Percentiles rank a stretch among this genome's conserved stretches.
Conservation (phyloP, 2,329 filamentous ascomycete species). For the Diaporthe sp. region DNA sequence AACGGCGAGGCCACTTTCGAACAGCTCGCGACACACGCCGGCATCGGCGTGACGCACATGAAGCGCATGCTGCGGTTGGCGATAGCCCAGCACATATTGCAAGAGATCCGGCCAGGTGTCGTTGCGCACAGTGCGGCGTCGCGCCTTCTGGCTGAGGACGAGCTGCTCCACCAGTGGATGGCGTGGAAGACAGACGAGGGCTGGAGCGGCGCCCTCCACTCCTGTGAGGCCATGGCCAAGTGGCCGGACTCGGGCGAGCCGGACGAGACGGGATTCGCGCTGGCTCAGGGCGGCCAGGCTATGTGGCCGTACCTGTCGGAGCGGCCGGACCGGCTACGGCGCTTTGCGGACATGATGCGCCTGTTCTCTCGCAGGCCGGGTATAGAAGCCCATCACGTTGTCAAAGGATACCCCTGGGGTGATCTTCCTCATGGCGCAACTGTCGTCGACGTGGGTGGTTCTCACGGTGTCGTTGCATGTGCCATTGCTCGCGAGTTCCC, state of each 20-base stretch:
- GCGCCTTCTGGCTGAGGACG: conserved; percentile 32
- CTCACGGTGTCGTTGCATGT: conserved; percentile 37
- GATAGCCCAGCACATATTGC: conserved; percentile 31
- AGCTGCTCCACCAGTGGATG: conserved; percentile 31
- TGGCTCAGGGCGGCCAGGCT: conserved; percentile 2
- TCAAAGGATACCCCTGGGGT: conserved; percentile 44
- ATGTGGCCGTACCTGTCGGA: conserved; percentile 13
- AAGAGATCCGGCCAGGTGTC: conserved; percentile 12
- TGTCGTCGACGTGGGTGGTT: conserved; percentile 45
- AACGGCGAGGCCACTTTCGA: conserved; percentile 23
- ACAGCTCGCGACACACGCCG: conserved; percentile 19
- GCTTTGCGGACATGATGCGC: conserved; percentile 16
- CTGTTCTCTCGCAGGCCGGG: conserved; percentile 25
- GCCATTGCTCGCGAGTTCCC: conserved; percentile 24
- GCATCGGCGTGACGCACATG: conserved; percentile 31
- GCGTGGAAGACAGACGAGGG: conserved; percentile 20
- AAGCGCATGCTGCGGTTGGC: conserved; percentile 2
- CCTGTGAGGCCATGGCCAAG: conserved; percentile 18
- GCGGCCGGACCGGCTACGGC: conserved; percentile 4
- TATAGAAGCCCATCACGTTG: conserved; percentile 34
- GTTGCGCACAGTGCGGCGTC: conserved; percentile 31
- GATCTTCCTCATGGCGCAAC: conserved; percentile 41
- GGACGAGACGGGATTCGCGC: conserved; percentile 18
- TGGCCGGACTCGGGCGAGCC: conserved; percentile 22
- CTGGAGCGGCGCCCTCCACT: conserved; percentile 12